Conservation (phyloP, 2,329 filamentous ascomycete species). For the Thielaviopsis populi region DNA sequence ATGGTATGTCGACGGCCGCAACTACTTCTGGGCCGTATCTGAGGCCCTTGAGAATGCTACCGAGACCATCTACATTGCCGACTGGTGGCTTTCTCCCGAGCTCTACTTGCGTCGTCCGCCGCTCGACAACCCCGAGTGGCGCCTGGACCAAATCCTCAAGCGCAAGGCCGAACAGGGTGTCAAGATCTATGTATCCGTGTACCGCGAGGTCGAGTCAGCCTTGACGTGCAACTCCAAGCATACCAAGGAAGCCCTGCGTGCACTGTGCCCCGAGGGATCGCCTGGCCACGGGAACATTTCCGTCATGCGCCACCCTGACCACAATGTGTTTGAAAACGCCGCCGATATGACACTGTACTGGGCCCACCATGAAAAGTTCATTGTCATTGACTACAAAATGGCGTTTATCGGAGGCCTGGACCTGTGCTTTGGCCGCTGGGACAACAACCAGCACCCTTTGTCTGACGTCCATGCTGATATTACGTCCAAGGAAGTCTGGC, state of each 20-base stretch:
- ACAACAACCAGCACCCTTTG: conserved; percentile 68
- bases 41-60: conserved; percentile 77
- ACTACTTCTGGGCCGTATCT: conserved; percentile 92
- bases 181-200: conserved; percentile 85
- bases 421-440: conserved; percentile 91
- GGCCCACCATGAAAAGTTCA: conserved; percentile 96
- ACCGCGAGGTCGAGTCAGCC: conserved; percentile 71
- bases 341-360: conserved; percentile 96
- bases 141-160: conserved; percentile 76
- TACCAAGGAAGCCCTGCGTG: conserved; percentile 72
- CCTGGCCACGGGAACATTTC: conserved; percentile 79
- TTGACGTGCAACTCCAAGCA: conserved; percentile 86
- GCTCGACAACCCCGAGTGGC: conserved; percentile 67
- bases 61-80: conserved; percentile 87
- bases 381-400: conserved; percentile 79
- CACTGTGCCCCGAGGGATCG: conserved; percentile 64
- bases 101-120: conserved; percentile 76
- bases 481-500: conserved; percentile 71
- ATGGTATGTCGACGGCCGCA: conserved; percentile 91
- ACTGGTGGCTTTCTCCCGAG: conserved; percentile 94
- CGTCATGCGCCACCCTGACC: conserved; percentile 82
- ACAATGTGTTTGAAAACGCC: conserved; percentile 85
- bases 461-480: conserved; percentile 78
- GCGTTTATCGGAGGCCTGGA: conserved; percentile 93
- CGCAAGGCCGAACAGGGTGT: conserved; percentile 80